phyloP scores from a whole-genome alignment of 768 basidiomycete genomes.

The Ramaria sp. region DNA sequence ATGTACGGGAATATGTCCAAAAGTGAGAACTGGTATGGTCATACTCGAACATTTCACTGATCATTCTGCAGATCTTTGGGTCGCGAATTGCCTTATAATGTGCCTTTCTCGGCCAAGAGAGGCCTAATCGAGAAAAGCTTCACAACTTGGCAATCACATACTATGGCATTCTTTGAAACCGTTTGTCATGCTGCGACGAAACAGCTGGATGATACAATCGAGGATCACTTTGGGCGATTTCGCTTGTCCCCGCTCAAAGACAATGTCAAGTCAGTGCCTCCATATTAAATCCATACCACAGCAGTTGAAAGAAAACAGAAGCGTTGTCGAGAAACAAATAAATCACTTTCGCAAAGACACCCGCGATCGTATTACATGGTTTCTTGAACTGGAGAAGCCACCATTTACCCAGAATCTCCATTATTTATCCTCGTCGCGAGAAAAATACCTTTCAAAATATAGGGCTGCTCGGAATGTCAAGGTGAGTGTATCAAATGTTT shows the following conservation, averaged over 20 bases:
- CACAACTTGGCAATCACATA: not conserved
- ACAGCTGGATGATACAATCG: not conserved
- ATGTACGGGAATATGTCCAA: not conserved
- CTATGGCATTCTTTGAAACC: not conserved
- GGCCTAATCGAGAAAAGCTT: not conserved
- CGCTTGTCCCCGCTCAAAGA: not conserved
- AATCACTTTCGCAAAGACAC: not conserved
- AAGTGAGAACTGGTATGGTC: not conserved
- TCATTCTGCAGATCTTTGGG: not conserved
- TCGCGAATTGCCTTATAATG: slow-evolving; percentile 1
- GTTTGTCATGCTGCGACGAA: not conserved
- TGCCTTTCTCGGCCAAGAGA: not conserved
- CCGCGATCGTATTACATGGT: not conserved
- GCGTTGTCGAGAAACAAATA: not conserved
- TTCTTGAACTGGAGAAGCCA: not conserved
- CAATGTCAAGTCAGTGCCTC: not conserved
- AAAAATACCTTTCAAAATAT: not conserved
- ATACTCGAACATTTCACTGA: not conserved
- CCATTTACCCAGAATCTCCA: not conserved
- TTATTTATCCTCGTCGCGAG: not conserved
- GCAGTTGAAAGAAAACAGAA: not conserved
- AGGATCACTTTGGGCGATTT: not conserved
- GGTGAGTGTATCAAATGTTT: not conserved
- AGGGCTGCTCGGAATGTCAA: not conserved
- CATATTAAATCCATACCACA: not conserved